Percentiles rank a stretch among this genome's conserved stretches.
These are phyloP conservation scores for Alternaria sp. DNA, from an alignment of 2,329 filamentous ascomycete species.

Conservation along the genomic window DNA sequence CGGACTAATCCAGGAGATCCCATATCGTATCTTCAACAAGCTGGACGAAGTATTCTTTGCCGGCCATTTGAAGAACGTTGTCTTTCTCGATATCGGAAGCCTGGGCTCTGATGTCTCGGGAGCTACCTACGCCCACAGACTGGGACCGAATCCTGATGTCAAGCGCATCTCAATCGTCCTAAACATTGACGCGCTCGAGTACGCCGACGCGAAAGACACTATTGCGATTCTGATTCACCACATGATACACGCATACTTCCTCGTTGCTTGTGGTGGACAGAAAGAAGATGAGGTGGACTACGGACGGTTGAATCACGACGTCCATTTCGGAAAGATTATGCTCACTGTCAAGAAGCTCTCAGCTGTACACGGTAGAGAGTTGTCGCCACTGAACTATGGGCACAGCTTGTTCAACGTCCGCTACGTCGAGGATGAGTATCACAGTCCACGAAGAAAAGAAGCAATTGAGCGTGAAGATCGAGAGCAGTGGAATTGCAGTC, in stretches of 20 bases:
- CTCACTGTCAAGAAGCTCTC: constrained; percentile 49
- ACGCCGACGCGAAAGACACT: constrained; percentile 43
- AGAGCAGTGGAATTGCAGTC: constrained; percentile 37
- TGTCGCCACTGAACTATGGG: constrained; percentile 49
- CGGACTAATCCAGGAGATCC: constrained; percentile 31
- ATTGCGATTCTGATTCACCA: constrained; percentile 54
- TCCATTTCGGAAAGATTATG: constrained; percentile 54
- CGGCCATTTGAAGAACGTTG: constrained; percentile 49
- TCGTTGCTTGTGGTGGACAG: constrained; percentile 53
- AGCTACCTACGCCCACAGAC: constrained; percentile 47
- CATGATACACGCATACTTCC: constrained; percentile 58
- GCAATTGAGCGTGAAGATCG: constrained; percentile 6
- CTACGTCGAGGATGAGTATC: constrained; percentile 25
- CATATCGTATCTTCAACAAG: constrained; percentile 49
- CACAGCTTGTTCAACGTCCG: constrained; percentile 17
- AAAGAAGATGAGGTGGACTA: constrained; percentile 44
- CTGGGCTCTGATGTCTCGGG: constrained; percentile 44
- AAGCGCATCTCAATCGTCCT: constrained; percentile 51
- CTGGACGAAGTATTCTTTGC: constrained; percentile 51
- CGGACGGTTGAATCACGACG: constrained; percentile 49
- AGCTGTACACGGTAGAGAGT: constrained; percentile 32
- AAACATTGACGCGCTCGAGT: constrained; percentile 34
- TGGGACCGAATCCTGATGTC: constrained; percentile 32
- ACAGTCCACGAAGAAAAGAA: constrained; percentile 3
- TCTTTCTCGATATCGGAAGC: constrained; percentile 45